Evolutionary conservation across 176 grass and related monocot genomes (phyloP).

Genomic region (Oryza glaberrima): DNA sequence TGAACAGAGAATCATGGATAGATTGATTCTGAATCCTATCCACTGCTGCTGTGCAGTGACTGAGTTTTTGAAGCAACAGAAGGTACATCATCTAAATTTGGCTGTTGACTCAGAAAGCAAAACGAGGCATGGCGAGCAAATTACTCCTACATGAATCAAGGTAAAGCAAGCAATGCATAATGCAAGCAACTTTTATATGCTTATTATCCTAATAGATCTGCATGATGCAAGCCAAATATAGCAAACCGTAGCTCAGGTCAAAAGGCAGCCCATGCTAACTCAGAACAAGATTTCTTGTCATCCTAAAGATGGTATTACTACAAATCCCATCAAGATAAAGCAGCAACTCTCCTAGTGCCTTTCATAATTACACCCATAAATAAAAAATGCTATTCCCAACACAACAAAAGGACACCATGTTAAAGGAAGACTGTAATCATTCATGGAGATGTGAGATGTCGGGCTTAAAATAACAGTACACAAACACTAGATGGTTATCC

Average conservation of each 20-base stretch:
- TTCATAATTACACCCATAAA: conserved; percentile 29
- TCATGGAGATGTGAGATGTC: conserved; percentile 45
- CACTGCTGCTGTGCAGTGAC: background rate
- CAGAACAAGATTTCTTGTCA: conserved; percentile 10
- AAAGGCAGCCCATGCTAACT: conserved; percentile 7
- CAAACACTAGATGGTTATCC: conserved; percentile 25
- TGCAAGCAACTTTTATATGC: background rate
- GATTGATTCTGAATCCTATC: background rate
- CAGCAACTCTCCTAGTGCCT: background rate
- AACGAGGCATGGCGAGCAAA: background rate
- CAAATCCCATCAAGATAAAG: conserved; percentile 27
- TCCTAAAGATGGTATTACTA: background rate
- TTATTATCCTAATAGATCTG: conserved; percentile 23
- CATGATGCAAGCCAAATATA: background rate
- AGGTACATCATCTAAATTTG: background rate
- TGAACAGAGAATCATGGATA: conserved; percentile 27
- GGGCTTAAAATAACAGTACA: conserved; percentile 34
- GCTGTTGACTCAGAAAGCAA: background rate
- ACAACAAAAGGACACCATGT: conserved; percentile 36
- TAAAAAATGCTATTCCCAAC: background rate
- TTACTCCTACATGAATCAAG: background rate
- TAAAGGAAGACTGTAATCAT: conserved; percentile 47
- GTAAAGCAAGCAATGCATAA: background rate
- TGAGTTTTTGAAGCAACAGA: background rate
- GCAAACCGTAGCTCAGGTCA: conserved; percentile 35